A percentile compares a stretch with the other conserved stretches of the same genome.
Conservation (phyloP, 768 basidiomycete species). For the Naganishia vishniacii region DNA sequence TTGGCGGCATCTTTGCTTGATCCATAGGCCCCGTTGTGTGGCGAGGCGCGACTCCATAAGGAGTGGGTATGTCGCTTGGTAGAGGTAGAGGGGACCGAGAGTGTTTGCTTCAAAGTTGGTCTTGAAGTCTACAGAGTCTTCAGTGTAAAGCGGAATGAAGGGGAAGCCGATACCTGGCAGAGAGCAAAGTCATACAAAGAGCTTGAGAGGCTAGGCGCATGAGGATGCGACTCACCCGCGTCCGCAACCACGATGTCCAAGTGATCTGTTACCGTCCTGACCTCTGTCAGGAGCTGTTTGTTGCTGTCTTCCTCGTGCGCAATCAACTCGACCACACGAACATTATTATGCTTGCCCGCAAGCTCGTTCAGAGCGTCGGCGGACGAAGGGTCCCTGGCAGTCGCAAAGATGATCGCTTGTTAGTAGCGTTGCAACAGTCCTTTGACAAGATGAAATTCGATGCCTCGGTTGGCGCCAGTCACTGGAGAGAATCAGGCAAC, state of each 20-base stretch:
- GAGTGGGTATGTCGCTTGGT: constrained; percentile 24
- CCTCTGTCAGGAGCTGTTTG: constrained; percentile 29
- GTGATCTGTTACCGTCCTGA: constrained; percentile 31
- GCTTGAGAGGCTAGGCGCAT: no score
- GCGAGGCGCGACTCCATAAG: not conserved
- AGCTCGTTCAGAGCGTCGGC: constrained; percentile 21
- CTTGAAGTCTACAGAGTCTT: not conserved
- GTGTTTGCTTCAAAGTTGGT: constrained; percentile 23
- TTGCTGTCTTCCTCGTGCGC: constrained; percentile 31
- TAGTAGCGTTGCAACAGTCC: constrained; percentile 21
- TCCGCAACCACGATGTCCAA: constrained; percentile 38
- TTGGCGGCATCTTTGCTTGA: constrained; percentile 29
- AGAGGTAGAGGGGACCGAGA: constrained; percentile 26
- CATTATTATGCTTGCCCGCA: constrained; percentile 4
- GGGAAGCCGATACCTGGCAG: not conserved
- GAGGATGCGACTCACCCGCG: no score
- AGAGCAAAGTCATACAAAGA: no score
- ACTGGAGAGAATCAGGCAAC: constrained; percentile 22
- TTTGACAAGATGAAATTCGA: constrained; percentile 33
- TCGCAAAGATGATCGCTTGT: constrained; percentile 31
- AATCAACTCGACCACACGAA: constrained; percentile 30
- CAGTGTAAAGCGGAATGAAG: not conserved
- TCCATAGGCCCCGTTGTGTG: constrained; percentile 20
- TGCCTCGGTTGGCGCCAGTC: constrained; percentile 36
- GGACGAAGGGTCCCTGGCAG: constrained; percentile 22